These are phyloP conservation scores for Coprinopsis strossmayeri DNA, from an alignment of 768 basidiomycete genomes.

Conservation along the genomic window DNA sequence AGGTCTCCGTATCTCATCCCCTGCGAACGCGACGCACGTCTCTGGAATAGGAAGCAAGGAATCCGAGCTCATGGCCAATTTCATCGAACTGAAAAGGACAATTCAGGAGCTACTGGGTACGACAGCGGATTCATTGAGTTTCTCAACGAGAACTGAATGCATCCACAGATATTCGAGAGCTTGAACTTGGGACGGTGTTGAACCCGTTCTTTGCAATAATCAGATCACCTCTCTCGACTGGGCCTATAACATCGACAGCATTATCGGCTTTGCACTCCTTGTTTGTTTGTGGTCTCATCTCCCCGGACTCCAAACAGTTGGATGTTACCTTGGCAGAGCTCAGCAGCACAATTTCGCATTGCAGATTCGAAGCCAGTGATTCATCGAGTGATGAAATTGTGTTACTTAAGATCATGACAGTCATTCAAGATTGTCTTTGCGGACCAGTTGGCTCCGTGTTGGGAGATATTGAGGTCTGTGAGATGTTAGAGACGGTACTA, in stretches of 20 bases:
- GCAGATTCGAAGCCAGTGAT: slow-evolving; percentile 97
- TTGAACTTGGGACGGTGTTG: slow-evolving; percentile 61
- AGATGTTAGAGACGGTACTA: slow-evolving; percentile 95
- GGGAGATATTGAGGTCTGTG: slow-evolving; percentile 93
- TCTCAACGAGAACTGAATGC: background rate
- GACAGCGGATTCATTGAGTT: slow-evolving; percentile 14
- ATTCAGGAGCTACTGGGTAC: slow-evolving; percentile 64
- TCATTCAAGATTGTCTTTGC: slow-evolving; percentile 81
- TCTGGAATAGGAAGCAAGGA: slow-evolving; percentile 56
- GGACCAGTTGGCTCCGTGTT: slow-evolving; percentile 61
- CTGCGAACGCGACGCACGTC: slow-evolving; percentile 33
- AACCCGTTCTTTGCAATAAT: slow-evolving; percentile 91
- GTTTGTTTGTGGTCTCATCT: slow-evolving; percentile 74
- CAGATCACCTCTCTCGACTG: slow-evolving; percentile 90
- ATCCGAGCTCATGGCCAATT: slow-evolving; percentile 83
- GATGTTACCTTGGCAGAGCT: slow-evolving; percentile 71
- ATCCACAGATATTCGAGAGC: slow-evolving; percentile 46
- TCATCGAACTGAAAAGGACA: slow-evolving; percentile 75
- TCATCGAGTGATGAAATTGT: slow-evolving; percentile 98
- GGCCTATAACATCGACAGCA: slow-evolving; percentile 94
- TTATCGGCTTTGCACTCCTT: slow-evolving; percentile 84
- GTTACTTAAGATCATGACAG: slow-evolving; percentile 81
- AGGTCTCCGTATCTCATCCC: slow-evolving; percentile 59
- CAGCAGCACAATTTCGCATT: slow-evolving; percentile 86
- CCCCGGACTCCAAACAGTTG: slow-evolving; percentile 46